Conservation (phyloP, 345 rosid species). For the Balakata baccata region DNA sequence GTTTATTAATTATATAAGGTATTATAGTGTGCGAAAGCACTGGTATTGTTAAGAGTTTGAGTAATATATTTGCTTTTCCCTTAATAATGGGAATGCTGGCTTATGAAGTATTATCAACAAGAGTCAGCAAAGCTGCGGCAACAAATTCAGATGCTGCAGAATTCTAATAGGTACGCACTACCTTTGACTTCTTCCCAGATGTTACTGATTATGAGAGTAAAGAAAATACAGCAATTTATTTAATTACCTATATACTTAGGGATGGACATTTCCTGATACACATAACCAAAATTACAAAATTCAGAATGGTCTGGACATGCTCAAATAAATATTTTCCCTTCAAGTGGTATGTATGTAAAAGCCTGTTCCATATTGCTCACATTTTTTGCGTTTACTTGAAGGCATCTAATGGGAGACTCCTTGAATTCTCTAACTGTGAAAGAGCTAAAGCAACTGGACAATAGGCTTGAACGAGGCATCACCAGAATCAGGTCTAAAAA, state of each 20-base stretch:
- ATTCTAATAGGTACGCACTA: conserved; percentile 69
- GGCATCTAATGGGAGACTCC: conserved; percentile 94
- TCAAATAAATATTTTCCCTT: too few species aligned
- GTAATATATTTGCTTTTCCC: too few species aligned
- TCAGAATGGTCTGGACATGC: too few species aligned
- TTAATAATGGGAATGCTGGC: neutral
- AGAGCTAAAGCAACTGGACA: conserved; percentile 94
- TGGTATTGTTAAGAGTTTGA: too few species aligned
- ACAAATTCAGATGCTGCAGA: conserved; percentile 88
- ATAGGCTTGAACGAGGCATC: conserved; percentile 90
- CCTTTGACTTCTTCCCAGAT: neutral
- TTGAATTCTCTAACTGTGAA: conserved; percentile 72
- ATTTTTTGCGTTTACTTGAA: conserved; percentile 20
- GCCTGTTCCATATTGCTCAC: neutral
- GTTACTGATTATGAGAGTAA: neutral
- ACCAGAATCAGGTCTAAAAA: conserved; percentile 92
- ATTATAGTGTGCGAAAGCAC: too few species aligned
- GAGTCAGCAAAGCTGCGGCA: conserved; percentile 92
- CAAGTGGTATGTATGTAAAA: too few species aligned
- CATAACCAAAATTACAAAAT: too few species aligned
- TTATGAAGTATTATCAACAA: conserved; percentile 82
- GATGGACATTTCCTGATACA: too few species aligned
- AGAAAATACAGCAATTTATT: neutral
- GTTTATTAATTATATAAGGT: too few species aligned
- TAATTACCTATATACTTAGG: too few species aligned